Percentiles rank a stretch among this genome's conserved stretches.
phyloP scores from a whole-genome alignment of 176 grass and related monocot genomes.

The Otatea glauca region DNA sequence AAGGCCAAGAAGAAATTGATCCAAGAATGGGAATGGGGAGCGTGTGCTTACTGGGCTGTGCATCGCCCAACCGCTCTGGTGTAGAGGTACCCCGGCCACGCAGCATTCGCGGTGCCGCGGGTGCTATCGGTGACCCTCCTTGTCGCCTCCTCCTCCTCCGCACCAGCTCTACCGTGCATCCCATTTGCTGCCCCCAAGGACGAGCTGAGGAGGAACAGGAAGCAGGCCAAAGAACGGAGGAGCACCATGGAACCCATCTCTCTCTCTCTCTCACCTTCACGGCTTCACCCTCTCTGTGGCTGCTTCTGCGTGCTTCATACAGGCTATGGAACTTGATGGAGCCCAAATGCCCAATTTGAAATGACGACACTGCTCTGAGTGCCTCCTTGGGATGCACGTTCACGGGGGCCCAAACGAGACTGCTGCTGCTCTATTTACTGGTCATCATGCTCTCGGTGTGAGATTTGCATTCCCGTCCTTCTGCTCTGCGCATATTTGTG shows the following conservation, averaged over 20 bases:
- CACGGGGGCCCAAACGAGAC: not conserved
- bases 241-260: conserved; percentile 49
- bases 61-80: conserved; percentile 75
- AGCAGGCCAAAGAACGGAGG: conserved; percentile 38
- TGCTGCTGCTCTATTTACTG: conserved; percentile 35
- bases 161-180: conserved; percentile 39
- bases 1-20: not conserved
- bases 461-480: conserved; percentile 4
- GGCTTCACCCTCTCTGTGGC: not conserved
- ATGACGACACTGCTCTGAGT: conserved; percentile 25
- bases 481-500: not conserved
- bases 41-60: conserved; percentile 75
- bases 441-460: conserved; percentile 47
- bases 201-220: conserved; percentile 47
- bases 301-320: not conserved
- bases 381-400: conserved; percentile 39
- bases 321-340: conserved; percentile 43
- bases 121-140: conserved; percentile 38
- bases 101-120: conserved; percentile 5
- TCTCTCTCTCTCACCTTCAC: conserved; percentile 14
- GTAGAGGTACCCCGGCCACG: conserved; percentile 93
- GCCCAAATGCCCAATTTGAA: conserved; percentile 74
- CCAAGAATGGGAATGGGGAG: conserved; percentile 16
- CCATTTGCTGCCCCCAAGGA: conserved; percentile 36
- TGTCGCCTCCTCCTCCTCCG: conserved; percentile 36